Evolutionary conservation across 257 asterid species (phyloP).

Genomic region (Solanum medicagineum): DNA sequence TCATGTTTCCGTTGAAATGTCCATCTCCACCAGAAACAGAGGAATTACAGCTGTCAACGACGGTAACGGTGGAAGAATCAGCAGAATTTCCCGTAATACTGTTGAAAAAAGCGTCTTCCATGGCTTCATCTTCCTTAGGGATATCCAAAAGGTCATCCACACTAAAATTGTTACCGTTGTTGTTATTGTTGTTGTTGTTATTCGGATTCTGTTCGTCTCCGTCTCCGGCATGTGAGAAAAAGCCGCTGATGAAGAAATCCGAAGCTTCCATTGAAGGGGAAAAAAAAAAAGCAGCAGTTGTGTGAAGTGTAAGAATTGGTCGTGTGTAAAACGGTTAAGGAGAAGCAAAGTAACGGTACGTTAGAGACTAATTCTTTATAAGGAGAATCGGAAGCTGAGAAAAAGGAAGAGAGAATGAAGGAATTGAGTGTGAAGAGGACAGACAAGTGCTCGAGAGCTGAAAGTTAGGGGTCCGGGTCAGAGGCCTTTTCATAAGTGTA

Average conservation of each 20-base stretch:
- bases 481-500: slow-evolving; percentile 63
- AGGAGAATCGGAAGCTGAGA: not conserved
- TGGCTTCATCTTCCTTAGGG: slow-evolving; percentile 75
- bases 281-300: not conserved
- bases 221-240: slow-evolving; percentile 13
- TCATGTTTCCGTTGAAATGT: slow-evolving; percentile 50
- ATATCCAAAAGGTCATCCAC: slow-evolving; percentile 87
- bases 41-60: slow-evolving; percentile 75
- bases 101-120: slow-evolving; percentile 73
- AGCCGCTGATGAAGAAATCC: slow-evolving; percentile 17
- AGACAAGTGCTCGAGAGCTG: slow-evolving; percentile 29
- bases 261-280: slow-evolving; percentile 20
- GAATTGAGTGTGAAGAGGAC: slow-evolving; percentile 23
- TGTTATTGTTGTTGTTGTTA: not conserved
- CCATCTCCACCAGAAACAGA: slow-evolving; percentile 62
- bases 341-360: slow-evolving; percentile 20
- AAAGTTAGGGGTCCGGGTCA: slow-evolving; percentile 22
- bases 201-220: not conserved
- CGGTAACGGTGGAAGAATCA: slow-evolving; percentile 62
- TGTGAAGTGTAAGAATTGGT: not conserved
- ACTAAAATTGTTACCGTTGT: slow-evolving; percentile 20
- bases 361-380: not conserved
- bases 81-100: slow-evolving; percentile 45
- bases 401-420: slow-evolving; percentile 11
- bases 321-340: not conserved